Evolutionary conservation across 805 yeast species (phyloP).

Genomic region (Saccharomycopsis sp.): DNA sequence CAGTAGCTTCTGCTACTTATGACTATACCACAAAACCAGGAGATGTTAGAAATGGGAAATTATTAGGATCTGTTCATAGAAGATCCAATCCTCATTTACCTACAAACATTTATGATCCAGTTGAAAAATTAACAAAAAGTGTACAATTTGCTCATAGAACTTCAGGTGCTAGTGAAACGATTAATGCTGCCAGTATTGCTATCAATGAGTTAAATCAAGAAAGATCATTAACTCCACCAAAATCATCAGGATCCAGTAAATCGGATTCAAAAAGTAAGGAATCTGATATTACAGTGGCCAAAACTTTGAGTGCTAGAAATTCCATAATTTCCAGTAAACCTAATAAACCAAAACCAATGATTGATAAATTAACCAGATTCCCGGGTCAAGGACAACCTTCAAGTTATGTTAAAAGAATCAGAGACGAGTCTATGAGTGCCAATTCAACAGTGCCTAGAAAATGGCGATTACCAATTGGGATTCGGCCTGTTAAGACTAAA

Average conservation of each 20-base stretch:
- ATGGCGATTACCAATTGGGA: slow-evolving; percentile 17
- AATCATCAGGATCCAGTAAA: background rate
- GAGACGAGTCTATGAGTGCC: slow-evolving; percentile 12
- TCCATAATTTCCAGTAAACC: background rate
- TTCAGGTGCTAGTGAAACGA: too few relatives aligned
- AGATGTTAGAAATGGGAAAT: background rate
- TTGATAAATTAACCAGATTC: background rate
- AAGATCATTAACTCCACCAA: background rate
- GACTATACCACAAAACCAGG: background rate
- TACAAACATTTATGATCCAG: slow-evolving; percentile 5
- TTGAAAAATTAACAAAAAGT: slow-evolving; percentile 1
- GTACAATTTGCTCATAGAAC: background rate
- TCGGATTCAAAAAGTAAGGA: too few relatives aligned
- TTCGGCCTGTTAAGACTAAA: background rate
- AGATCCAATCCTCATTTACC: slow-evolving; percentile 16
- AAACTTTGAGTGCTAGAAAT: too few relatives aligned
- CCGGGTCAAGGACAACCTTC: slow-evolving; percentile 13
- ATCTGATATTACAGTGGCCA: too few relatives aligned
- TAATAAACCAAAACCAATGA: background rate
- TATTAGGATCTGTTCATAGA: background rate
- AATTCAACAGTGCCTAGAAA: slow-evolving; percentile 6
- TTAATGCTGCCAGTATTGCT: too few relatives aligned
- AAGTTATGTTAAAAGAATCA: slow-evolving; percentile 13
- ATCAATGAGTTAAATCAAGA: too few relatives aligned
- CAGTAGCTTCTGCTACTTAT: background rate